A percentile compares a stretch with the other conserved stretches of the same genome.
These are phyloP conservation scores for Fusarium sp. DNA, from an alignment of 2,329 filamentous ascomycete species.

Conservation along the genomic window DNA sequence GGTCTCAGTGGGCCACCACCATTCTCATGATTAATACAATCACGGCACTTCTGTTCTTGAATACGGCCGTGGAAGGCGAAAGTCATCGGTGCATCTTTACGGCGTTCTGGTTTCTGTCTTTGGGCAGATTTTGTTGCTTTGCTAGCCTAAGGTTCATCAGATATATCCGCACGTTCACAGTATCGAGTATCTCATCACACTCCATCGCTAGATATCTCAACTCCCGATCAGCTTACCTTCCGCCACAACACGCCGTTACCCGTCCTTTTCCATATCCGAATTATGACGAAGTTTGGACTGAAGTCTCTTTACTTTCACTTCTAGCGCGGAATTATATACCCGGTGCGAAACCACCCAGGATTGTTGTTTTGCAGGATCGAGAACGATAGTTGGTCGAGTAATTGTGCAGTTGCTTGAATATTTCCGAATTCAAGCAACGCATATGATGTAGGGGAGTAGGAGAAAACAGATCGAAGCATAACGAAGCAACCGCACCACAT, in stretches of 20 bases:
- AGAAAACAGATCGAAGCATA: conserved; percentile 9
- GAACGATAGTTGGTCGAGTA: conserved; percentile 34
- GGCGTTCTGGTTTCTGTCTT: conserved; percentile 54
- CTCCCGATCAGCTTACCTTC: conserved; percentile 7
- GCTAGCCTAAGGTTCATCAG: conserved; percentile 24
- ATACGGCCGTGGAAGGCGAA: conserved; percentile 45
- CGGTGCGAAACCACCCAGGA: conserved; percentile 40
- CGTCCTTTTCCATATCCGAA: conserved; percentile 21
- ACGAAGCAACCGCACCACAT: conserved; percentile 27
- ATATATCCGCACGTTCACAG: conserved; percentile 28
- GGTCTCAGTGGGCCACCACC: conserved; percentile 45
- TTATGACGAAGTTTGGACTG: conserved; percentile 34
- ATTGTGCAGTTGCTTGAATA: conserved; percentile 25
- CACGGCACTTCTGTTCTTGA: conserved; percentile 47
- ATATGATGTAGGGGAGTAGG: conserved; percentile 5
- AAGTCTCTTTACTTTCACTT: conserved; percentile 41
- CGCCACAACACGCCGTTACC: conserved; percentile 5
- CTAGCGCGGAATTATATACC: conserved; percentile 49
- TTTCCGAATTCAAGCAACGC: conserved; percentile 4
- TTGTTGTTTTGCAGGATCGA: conserved; percentile 37
- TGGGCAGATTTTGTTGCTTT: conserved; percentile 37
- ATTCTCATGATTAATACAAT: conserved; percentile 47
- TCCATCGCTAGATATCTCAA: conserved; percentile 13
- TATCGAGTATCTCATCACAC: conserved; percentile 13
- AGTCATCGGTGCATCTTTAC: conserved; percentile 53